These are phyloP conservation scores for Metschnikowia colocasiae DNA, from an alignment of 805 yeast species.

Conservation along the genomic window DNA sequence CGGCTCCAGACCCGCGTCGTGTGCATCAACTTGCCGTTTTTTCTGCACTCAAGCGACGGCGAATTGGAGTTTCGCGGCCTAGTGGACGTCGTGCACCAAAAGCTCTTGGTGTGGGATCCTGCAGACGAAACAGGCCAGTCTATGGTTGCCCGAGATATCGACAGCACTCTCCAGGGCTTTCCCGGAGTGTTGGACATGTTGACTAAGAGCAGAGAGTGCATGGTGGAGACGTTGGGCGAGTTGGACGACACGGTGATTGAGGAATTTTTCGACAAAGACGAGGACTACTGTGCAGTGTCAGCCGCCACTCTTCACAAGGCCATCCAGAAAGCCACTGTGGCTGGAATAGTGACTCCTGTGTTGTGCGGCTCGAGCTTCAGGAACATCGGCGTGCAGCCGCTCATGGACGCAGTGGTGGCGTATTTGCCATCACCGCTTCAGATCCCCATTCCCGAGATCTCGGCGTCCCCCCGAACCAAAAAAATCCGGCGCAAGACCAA, in stretches of 20 bases:
- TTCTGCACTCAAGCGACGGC: slow-evolving; percentile 30
- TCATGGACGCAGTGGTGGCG: slow-evolving; percentile 63
- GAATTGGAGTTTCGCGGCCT: slow-evolving; percentile 60
- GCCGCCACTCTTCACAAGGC: slow-evolving; percentile 51
- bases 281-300: slow-evolving; percentile 67
- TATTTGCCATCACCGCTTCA: slow-evolving; percentile 84
- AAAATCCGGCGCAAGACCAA: slow-evolving; percentile 19
- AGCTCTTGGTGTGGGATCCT: slow-evolving; percentile 51
- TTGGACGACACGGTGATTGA: slow-evolving; percentile 75
- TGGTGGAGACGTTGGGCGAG: slow-evolving; percentile 82
- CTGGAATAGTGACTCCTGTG: slow-evolving; percentile 64
- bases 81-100: slow-evolving; percentile 67
- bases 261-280: slow-evolving; percentile 65
- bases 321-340: slow-evolving; percentile 60
- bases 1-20: slow-evolving; percentile 73
- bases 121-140: slow-evolving; percentile 46
- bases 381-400: slow-evolving; percentile 93
- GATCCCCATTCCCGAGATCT: slow-evolving; percentile 51
- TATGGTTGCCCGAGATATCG: slow-evolving; percentile 46
- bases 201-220: slow-evolving; percentile 59
- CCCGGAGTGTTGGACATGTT: slow-evolving; percentile 46
- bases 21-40: slow-evolving; percentile 74
- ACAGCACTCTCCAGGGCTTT: slow-evolving; percentile 5
- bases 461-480: slow-evolving; percentile 17
- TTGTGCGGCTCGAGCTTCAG: slow-evolving; percentile 90